These are phyloP conservation scores for Leishmania lainsoni DNA, from an alignment of 208 protist species.

Conservation along the genomic window DNA sequence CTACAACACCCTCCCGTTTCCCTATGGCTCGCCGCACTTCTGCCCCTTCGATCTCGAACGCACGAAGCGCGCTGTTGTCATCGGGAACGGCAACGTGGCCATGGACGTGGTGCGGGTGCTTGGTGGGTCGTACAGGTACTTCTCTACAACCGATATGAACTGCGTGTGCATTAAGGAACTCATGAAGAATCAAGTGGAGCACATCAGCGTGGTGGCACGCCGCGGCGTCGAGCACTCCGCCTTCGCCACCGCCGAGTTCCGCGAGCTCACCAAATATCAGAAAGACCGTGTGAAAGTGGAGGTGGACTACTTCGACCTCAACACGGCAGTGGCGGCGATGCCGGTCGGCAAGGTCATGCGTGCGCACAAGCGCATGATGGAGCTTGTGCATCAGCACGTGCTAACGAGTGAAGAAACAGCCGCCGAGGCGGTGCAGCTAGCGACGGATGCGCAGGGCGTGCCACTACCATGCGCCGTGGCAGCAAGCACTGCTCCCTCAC, in stretches of 20 bases:
- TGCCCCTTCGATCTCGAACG: conserved; percentile 72
- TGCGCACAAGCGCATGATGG: conserved; percentile 82
- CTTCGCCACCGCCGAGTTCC: conserved; percentile 96
- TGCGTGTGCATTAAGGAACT: conserved; percentile 78
- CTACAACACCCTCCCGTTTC: conserved; percentile 96
- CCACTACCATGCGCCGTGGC: conserved; percentile 20
- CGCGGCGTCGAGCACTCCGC: conserved; percentile 90
- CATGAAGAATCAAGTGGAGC: conserved; percentile 65
- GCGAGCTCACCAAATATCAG: conserved; percentile 91
- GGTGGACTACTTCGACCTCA: conserved; percentile 72
- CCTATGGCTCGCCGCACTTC: conserved; percentile 72
- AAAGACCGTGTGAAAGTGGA: conserved; percentile 59
- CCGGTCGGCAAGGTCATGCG: conserved; percentile 44
- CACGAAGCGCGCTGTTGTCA: conserved; percentile 55
- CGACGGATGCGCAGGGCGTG: conserved; percentile 31
- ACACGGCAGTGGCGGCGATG: conserved; percentile 32
- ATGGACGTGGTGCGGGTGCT: conserved; percentile 95
- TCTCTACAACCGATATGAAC: conserved; percentile 93
- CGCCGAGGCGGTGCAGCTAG: conserved; percentile 14
- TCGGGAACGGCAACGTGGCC: conserved; percentile 97
- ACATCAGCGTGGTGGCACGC: conserved; percentile 85
- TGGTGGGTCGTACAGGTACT: conserved; percentile 63
- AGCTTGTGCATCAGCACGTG: conserved; percentile 64
- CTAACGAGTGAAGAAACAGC: conserved; percentile 17
- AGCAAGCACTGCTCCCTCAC: not conserved